Base-by-base conservation (phyloP, 176 grass and related monocot genomes). In the Paspalum vaginatum region DNA sequence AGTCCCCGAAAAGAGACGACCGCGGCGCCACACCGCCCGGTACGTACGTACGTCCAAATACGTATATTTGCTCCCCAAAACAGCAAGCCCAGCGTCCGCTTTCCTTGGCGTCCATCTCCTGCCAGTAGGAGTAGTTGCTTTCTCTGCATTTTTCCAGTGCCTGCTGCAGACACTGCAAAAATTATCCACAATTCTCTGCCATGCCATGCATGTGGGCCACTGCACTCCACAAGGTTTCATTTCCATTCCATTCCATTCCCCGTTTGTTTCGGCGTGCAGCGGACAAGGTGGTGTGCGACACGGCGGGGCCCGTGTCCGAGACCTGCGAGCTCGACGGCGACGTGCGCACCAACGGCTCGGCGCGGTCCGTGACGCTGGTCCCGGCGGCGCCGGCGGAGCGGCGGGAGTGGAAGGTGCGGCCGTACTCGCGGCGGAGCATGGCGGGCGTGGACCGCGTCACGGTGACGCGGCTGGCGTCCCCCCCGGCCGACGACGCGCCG, bases 281-380 rank as follows among this genome's bases (percentile, higher is more conserved):
- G 62, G 79, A 86, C 85, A 88, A 52, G 82, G 80, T 81, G 10
- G 75, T 87, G 44, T 95, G 92, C 78, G 55, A 20, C 51, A 49
- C 63, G 37, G 52, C 85, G 17, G 72, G 88, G 16, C 75, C 84
- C 20, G 80, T 79, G 68, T 91, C 92, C 1, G 88, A 98, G 54
- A 87, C 86, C 52, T 98, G 96, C 82, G 86, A 91, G 13, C 67
- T 94, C 54, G 74, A 81, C 46, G 96, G 96, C 24, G 92, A 95
- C 60, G 85, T 98, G 21, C 83, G 96, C 41, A 79, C 63, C 18
- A 91, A 93, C 21, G 92, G 86, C 43, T 85, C 62, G 5, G 91
- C 81, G 0, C 82, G 75, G 0, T 81, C 88, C 0, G 61, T 98
- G 41, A 74, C 85, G 46, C 75, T 95, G 0, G 90, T 95, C 48